Conservation (phyloP, 2,329 filamentous ascomycete genomes). For the Dothistroma pini region DNA sequence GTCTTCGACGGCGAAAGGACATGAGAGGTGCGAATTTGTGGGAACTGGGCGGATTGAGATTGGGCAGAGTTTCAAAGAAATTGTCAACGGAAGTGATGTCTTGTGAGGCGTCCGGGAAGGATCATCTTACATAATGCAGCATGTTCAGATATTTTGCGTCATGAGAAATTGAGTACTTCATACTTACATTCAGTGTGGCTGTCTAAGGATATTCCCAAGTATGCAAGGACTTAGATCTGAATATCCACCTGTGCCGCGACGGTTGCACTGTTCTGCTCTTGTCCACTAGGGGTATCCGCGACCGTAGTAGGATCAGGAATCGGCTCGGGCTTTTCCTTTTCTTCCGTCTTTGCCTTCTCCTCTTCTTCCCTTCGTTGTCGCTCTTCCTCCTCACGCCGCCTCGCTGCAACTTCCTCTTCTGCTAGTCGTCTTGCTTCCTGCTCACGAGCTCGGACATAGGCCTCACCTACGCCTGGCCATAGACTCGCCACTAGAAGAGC, state of each 20-base stretch:
- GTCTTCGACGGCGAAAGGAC: no score
- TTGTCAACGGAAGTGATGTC: no score
- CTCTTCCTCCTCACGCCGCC: slow-evolving; percentile 28
- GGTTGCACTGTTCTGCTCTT: background rate
- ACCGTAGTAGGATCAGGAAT: background rate
- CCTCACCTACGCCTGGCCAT: slow-evolving; percentile 60
- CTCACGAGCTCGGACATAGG: slow-evolving; percentile 54
- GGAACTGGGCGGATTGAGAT: no score
- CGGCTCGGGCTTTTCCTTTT: background rate
- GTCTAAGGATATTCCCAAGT: background rate
- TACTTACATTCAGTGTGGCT: no score
- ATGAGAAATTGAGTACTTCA: no score
- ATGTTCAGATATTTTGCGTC: no score
- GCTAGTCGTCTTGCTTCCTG: slow-evolving; percentile 34
- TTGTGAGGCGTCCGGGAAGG: no score
- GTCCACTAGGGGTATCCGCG: background rate
- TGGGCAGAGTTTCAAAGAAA: no score
- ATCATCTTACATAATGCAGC: no score
- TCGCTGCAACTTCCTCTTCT: slow-evolving; percentile 29
- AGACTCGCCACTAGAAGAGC: slow-evolving; percentile 62
- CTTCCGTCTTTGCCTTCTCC: slow-evolving; percentile 16
- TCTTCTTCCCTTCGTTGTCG: slow-evolving; percentile 19
- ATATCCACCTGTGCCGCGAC: background rate
- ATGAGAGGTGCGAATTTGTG: no score
- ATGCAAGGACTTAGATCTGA: background rate